Evolutionary conservation across 768 basidiomycete species (phyloP), one percentile per base, ranked within the genome.

Genomic region (Lactarius deliciosus): DNA sequence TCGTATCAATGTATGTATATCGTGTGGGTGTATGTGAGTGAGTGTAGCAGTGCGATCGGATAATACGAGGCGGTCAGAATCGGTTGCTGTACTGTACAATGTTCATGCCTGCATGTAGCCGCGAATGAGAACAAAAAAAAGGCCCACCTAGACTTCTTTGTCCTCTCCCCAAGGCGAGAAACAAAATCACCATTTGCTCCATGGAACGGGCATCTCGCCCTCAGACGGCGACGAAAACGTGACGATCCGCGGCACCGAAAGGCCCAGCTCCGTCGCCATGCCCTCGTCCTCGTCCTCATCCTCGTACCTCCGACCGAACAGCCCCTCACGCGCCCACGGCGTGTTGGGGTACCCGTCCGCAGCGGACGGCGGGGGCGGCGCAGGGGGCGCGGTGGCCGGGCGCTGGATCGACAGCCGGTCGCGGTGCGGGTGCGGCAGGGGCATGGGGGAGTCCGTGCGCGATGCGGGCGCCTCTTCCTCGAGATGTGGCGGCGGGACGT

Each of bases 281-380:
- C 11, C 22, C 22, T 56, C 55, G 3, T 43, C 57, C 8, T 11
- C 47, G 6, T 62, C 61, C 34, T 55, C 41, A 13, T 63, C 62
- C 20, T 16, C n/a, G 0, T 59, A 53, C 66, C 11, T 41, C 64
- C 5, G 25, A 30, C 34, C 50, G 36, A 53, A 53, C 22, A 15
- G 13, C 50, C 13, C 50, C 15, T 56, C 53, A 20, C 20, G 13
- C 7, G 61, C 64, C 69, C 69, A 70, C n/a, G 69, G 69, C 61
- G 68, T 60, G 32, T 57, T 36, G 1, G 64, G 55, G 18, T 28
- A 69, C n/a, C 61, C 68, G 30, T 63, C 61, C 25, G 68, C 69
- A 4, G 69, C 68, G 1, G 69, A 69, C 16, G 69, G 68, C 16
- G 69, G 69, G 0, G 69, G 69, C 2, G 69, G 69, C n/a, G 69